Evolutionary conservation across 768 basidiomycete species (phyloP).

Genomic region (Vishniacozyma victoriae): DNA sequence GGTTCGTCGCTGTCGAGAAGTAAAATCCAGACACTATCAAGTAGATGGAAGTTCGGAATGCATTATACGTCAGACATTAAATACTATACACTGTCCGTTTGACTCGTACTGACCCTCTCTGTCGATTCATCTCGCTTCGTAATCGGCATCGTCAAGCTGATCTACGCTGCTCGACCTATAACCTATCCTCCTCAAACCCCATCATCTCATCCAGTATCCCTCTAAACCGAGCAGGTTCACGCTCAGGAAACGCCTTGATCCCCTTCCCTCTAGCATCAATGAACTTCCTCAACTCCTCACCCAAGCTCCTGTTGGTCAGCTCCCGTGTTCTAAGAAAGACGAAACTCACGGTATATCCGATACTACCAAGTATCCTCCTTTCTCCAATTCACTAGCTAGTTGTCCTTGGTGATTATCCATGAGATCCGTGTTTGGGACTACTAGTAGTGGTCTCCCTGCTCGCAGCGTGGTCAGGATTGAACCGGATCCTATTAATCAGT

Average conservation of each 20-base stretch:
- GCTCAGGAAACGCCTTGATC: background rate
- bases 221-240: background rate
- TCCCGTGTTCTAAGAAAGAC: background rate
- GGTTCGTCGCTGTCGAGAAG: conserved; percentile 40
- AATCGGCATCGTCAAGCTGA: too few species aligned
- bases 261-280: background rate
- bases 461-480: conserved; percentile 86
- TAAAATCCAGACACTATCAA: too few species aligned
- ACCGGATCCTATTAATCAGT: conserved; percentile 86
- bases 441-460: conserved; percentile 66
- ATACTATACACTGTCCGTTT: background rate
- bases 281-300: background rate
- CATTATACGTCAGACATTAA: background rate
- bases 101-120: background rate
- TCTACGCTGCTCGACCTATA: too few species aligned
- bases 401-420: conserved; percentile 92
- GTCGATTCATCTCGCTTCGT: background rate
- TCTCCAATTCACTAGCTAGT: conserved; percentile 61
- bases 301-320: background rate
- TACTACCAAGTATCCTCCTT: conserved; percentile 23
- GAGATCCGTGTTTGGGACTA: conserved; percentile 80
- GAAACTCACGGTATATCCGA: too few species aligned
- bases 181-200: conserved; percentile 2
- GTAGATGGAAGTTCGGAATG: too few species aligned
- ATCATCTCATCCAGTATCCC: conserved; percentile 9